phyloP scores from a whole-genome alignment of 305 asterid species.

The Solanum hybrid region DNA sequence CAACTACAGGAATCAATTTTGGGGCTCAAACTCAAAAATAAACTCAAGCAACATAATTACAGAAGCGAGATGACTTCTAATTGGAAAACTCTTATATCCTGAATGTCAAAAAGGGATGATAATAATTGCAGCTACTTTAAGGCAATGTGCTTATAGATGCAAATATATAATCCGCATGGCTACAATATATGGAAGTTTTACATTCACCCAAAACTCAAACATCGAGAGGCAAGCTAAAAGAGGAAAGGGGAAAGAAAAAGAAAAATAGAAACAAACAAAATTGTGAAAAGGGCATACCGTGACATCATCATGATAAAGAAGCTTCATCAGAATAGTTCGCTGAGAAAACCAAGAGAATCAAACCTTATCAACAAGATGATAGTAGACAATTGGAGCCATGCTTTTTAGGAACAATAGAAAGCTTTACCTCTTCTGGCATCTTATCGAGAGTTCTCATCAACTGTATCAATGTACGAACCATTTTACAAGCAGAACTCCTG shows the following conservation, averaged over 20 bases:
- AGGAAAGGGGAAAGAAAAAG: neutral
- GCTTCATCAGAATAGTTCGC: constrained; percentile 92
- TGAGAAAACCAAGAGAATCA: constrained; percentile 23
- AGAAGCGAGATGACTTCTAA: neutral
- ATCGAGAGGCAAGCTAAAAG: neutral
- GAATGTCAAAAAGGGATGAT: neutral
- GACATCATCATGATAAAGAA: constrained; percentile 73
- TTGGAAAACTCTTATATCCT: neutral
- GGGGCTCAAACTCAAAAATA: neutral
- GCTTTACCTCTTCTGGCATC: constrained; percentile 87
- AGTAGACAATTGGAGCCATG: neutral
- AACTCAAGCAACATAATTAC: neutral
- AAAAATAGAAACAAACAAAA: neutral
- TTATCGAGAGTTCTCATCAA: constrained; percentile 91
- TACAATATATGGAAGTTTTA: neutral
- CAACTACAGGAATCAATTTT: neutral
- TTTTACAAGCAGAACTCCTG: constrained; percentile 91
- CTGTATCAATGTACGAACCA: constrained; percentile 80
- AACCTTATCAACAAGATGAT: constrained; percentile 11
- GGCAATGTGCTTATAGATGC: neutral
- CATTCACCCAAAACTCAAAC: neutral
- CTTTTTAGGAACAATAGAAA: neutral
- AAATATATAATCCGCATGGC: neutral
- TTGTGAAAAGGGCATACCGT: constrained; percentile 48
- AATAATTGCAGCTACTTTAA: neutral